Evolutionary conservation across 352 stramenopile genomes (phyloP).

Genomic region (Thalassiosira hispida): DNA sequence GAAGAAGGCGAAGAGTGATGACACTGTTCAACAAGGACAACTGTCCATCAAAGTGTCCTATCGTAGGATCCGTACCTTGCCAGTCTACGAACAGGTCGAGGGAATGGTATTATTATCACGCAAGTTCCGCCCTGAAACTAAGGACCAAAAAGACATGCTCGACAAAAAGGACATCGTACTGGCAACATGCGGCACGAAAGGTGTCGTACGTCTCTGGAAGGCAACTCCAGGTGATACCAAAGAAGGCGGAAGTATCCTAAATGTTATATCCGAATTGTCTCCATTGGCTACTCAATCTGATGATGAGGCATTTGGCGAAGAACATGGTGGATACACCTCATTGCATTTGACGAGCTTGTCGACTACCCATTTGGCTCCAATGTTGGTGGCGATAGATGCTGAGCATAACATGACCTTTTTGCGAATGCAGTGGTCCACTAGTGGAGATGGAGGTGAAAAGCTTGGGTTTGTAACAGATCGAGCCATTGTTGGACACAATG

Average conservation of each 20-base stretch:
- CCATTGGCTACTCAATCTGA: slow-evolving; percentile 51
- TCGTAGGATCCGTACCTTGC: slow-evolving; percentile 89
- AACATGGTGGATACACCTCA: slow-evolving; percentile 76
- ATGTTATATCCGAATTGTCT: slow-evolving; percentile 48
- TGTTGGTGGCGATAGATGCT: slow-evolving; percentile 76
- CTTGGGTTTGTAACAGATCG: slow-evolving; percentile 44
- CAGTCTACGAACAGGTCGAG: slow-evolving; percentile 94
- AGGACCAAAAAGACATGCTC: slow-evolving; percentile 31
- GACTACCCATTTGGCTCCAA: slow-evolving; percentile 27
- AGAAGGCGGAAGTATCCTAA: slow-evolving; percentile 26
- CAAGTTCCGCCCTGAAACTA: slow-evolving; percentile 47
- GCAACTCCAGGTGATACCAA: slow-evolving; percentile 38
- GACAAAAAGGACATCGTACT: slow-evolving; percentile 89
- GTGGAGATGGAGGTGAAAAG: slow-evolving; percentile 16
- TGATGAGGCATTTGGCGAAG: slow-evolving; percentile 69
- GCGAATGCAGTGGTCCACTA: slow-evolving; percentile 36
- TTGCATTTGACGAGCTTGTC: slow-evolving; percentile 54
- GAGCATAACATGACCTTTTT: slow-evolving; percentile 84
- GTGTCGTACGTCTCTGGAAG: slow-evolving; percentile 87
- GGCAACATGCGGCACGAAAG: slow-evolving; percentile 92
- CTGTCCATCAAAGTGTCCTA: slow-evolving; percentile 78
- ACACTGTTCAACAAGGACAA: slow-evolving; percentile 23
- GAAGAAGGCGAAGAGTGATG: slow-evolving; percentile 56
- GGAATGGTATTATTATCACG: slow-evolving; percentile 90
- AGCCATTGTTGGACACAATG: slow-evolving; percentile 93